Evolutionary conservation across 2,329 filamentous ascomycete species (phyloP).

Genomic region (Myriosclerotinia duriaeana): DNA sequence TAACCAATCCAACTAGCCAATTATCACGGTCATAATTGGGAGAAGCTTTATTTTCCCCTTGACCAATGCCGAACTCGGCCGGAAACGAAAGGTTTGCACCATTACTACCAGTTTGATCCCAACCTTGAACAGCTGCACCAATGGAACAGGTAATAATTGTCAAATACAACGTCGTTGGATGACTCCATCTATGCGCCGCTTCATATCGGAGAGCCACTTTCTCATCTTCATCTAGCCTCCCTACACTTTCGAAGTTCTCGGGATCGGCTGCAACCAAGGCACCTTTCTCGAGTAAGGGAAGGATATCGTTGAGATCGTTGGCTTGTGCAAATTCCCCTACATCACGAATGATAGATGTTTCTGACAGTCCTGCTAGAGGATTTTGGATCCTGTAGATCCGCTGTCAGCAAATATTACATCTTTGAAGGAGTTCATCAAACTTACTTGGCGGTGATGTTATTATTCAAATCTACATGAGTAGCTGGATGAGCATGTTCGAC

Average conservation of each 20-base stretch:
- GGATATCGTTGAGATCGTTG: constrained; percentile 58
- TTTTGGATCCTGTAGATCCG: constrained; percentile 42
- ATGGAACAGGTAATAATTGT: constrained; percentile 68
- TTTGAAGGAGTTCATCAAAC: neutral
- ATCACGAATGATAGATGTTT: constrained; percentile 50
- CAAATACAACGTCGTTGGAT: constrained; percentile 61
- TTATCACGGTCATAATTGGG: constrained; percentile 21
- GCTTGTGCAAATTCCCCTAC: constrained; percentile 62
- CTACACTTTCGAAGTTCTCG: constrained; percentile 58
- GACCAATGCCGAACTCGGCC: constrained; percentile 51
- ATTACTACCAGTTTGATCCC: constrained; percentile 45
- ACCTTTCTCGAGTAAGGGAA: constrained; percentile 62
- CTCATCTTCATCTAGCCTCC: constrained; percentile 58
- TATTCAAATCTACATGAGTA: constrained; percentile 23
- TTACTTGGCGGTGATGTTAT: constrained; percentile 23
- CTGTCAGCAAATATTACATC: neutral
- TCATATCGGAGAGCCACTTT: constrained; percentile 61
- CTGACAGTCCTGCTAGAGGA: constrained; percentile 55
- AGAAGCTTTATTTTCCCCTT: constrained; percentile 20
- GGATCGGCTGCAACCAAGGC: constrained; percentile 74
- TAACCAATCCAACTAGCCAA: constrained; percentile 60
- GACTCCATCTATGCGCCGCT: constrained; percentile 65
- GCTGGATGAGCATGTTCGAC: constrained; percentile 23
- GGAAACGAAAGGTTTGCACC: constrained; percentile 48
- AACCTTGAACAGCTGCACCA: constrained; percentile 60